Base-by-base conservation (phyloP, 495 filamentous ascomycete genomes). In the Pseudotulostoma volvatum region DNA sequence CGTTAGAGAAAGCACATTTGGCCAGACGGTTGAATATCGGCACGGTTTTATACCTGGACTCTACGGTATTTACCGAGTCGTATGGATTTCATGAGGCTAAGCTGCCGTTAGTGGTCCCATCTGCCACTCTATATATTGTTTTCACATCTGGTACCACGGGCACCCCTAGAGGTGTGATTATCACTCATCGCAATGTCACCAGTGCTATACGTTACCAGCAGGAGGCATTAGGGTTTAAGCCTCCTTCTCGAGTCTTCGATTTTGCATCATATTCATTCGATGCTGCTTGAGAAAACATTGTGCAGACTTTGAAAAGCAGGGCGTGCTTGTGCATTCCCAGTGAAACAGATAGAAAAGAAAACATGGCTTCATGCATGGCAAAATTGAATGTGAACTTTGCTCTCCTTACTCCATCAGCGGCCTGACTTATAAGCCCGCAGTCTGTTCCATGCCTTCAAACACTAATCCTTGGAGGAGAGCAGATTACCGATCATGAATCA, bases 381-480 rank as follows among this genome's bases (percentile, higher is more conserved):
- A 54, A 56, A 25, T 57, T 62, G 48, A 38, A 51, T 7, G 63
- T 51, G 7, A 67, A 60, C 31, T 56, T 56, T 36, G 52, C 55
- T 17, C 9, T 52, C 8, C 39, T 54, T 0, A 64, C 64, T 5
- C 66, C 66, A n/a, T 59, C 64, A 0, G 61, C 74, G 8, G 61
- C 60, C 16, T 62, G 62, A 13, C 60, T 57, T 7, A 39, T 68
- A 0, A 52, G 56, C 20, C 70, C 70, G 2, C 52, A 53, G 38
- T 50, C 33, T 3, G 59, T 76, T 3, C 67, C 72, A 0, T 56
- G 45, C 0, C 40, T 78, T 19, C 57, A 57, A 39, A 60, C 53
- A 1, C 45, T 78, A 5, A 53, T 66, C 15, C 55, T 58, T 9
- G 69, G 61, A 3, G 74, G 74, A 13, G 76, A 80, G n/a, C 40